Percentiles rank a stretch among this genome's conserved stretches.
phyloP scores from a whole-genome alignment of 106 monocot species.

The Ottelia alismoides region DNA sequence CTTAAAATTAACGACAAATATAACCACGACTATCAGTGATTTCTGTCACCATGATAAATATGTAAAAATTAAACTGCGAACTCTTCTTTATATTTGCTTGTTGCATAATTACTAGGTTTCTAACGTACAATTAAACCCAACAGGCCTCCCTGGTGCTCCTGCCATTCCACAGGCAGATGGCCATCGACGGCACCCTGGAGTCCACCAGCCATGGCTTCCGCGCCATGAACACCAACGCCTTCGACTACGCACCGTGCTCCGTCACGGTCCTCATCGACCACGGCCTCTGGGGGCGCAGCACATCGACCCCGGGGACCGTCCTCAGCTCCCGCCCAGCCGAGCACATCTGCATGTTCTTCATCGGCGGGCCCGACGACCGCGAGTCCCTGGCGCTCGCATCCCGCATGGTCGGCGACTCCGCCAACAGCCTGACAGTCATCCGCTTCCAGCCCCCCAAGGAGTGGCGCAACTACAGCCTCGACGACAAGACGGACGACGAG shows the following conservation, averaged over 20 bases:
- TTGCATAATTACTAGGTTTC: too few species aligned
- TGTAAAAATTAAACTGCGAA: too few species aligned
- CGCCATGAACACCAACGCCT: constrained; percentile 21
- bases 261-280: constrained; percentile 47
- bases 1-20: too few species aligned
- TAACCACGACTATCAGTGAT: too few species aligned
- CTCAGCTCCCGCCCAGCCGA: background rate
- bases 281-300: constrained; percentile 9
- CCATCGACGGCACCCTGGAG: constrained; percentile 16
- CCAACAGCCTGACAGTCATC: background rate
- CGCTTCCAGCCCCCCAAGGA: background rate
- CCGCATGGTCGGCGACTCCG: background rate
- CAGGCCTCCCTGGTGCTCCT: constrained; percentile 37
- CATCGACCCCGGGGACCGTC: constrained; percentile 2
- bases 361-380: constrained; percentile 3
- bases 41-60: too few species aligned
- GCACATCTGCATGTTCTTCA: constrained; percentile 1
- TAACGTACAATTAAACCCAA: too few species aligned
- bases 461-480: background rate
- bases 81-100: too few species aligned
- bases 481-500: constrained; percentile 2
- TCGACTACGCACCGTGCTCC: constrained; percentile 59
- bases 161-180: constrained; percentile 38
- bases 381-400: background rate
- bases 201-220: constrained; percentile 13